phyloP scores from a whole-genome alignment of 2,329 filamentous ascomycete species.

The Paecilomyces fulvus region DNA sequence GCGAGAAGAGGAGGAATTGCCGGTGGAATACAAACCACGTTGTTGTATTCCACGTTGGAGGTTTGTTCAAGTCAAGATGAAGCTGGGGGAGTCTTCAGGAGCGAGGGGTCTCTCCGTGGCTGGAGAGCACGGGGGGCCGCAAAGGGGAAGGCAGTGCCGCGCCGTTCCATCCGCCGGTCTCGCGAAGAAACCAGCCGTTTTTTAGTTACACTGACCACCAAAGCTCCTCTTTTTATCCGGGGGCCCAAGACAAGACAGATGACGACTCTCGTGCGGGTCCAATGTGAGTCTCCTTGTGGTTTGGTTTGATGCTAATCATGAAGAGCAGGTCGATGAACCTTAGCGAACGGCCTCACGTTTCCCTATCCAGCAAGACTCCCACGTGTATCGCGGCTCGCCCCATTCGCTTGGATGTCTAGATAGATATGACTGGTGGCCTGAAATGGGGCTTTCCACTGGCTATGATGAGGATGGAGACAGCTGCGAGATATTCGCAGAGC shows the following conservation, averaged over 20 bases:
- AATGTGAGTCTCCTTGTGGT: background rate
- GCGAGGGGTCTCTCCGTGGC: background rate
- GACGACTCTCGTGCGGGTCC: background rate
- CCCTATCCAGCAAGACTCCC: background rate
- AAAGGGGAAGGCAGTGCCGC: background rate
- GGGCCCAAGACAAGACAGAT: background rate
- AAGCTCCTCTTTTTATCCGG: background rate
- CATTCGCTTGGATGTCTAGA: background rate
- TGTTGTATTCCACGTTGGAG: background rate
- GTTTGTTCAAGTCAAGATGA: background rate
- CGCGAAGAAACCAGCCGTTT: background rate
- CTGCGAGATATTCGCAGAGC: background rate
- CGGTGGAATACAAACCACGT: background rate
- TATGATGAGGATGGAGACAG: background rate
- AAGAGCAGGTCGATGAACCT: background rate
- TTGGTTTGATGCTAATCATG: background rate
- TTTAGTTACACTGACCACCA: background rate
- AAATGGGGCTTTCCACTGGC: background rate
- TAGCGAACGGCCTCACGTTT: background rate
- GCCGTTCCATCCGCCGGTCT: background rate
- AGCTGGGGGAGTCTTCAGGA: background rate
- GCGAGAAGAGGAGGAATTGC: background rate
- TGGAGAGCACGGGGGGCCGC: background rate
- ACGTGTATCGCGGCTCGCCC: background rate
- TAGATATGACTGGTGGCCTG: background rate